Evolutionary conservation across 805 yeast species (phyloP).

Genomic region (Yarrowia sp.): DNA sequence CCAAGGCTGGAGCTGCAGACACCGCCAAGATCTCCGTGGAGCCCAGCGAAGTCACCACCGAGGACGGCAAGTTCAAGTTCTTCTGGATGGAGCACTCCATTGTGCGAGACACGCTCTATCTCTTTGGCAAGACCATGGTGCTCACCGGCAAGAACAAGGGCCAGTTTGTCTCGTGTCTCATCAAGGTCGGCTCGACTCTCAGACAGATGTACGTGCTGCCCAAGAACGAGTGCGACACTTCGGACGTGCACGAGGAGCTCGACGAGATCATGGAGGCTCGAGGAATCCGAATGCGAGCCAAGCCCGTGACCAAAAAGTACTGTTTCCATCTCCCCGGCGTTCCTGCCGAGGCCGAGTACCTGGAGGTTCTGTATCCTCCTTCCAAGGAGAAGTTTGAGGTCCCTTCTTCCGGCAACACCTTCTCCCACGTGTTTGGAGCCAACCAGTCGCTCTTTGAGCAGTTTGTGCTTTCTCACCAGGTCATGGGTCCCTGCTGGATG

Average conservation of each 20-base stretch:
- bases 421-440: conserved; percentile 80
- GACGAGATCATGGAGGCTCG: conserved; percentile 67
- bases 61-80: conserved; percentile 59
- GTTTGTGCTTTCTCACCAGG: conserved; percentile 77
- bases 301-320: conserved; percentile 76
- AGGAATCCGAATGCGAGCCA: conserved; percentile 71
- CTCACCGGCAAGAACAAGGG: conserved; percentile 59
- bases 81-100: conserved; percentile 93
- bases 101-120: conserved; percentile 66
- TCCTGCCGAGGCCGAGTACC: conserved; percentile 80
- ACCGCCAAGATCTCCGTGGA: neutral
- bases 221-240: conserved; percentile 53
- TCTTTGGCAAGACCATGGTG: conserved; percentile 75
- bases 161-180: conserved; percentile 71
- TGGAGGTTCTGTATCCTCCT: conserved; percentile 61
- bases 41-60: neutral
- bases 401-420: conserved; percentile 66
- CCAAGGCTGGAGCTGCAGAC: neutral
- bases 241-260: conserved; percentile 81
- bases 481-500: conserved; percentile 99
- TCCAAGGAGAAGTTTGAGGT: conserved; percentile 63
- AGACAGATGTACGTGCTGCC: conserved; percentile 84
- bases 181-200: conserved; percentile 71
- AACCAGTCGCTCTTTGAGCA: conserved; percentile 78
- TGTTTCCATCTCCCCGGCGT: conserved; percentile 86